phyloP scores from a whole-genome alignment of 2,329 filamentous ascomycete species.

The Xenosphaeropsis pyriputrescens region DNA sequence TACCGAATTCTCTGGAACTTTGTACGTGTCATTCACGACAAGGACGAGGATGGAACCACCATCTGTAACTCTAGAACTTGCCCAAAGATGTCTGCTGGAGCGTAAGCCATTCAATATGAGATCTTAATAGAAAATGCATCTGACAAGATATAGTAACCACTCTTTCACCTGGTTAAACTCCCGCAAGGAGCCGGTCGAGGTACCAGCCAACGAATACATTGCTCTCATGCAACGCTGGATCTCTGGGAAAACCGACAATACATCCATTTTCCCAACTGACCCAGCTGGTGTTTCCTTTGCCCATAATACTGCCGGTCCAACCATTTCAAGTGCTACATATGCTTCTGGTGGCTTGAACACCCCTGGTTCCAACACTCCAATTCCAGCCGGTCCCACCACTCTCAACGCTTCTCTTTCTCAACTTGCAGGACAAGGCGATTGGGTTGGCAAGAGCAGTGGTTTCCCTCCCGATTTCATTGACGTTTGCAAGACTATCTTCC shows the following conservation, averaged over 20 bases:
- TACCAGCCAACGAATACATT: constrained; percentile 88
- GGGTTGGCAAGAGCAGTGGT: constrained; percentile 83
- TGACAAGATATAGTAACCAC: constrained; percentile 46
- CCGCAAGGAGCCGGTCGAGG: constrained; percentile 74
- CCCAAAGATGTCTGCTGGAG: constrained; percentile 86
- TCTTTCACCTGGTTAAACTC: constrained; percentile 95
- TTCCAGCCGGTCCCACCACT: constrained; percentile 21
- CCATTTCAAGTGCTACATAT: constrained; percentile 38
- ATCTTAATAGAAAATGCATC: constrained; percentile 1
- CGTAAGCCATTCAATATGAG: constrained; percentile 40
- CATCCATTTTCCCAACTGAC: constrained; percentile 80
- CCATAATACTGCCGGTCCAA: constrained; percentile 44
- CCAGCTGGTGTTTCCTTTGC: constrained; percentile 54
- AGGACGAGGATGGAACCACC: constrained; percentile 60
- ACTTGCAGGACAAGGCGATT: constrained; percentile 48
- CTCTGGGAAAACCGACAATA: constrained; percentile 85
- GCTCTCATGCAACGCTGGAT: constrained; percentile 96
- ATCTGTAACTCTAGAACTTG: constrained; percentile 78
- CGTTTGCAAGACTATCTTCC: constrained; percentile 87
- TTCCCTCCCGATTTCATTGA: constrained; percentile 84
- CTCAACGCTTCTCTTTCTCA: constrained; percentile 41
- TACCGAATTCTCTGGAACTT: constrained; percentile 82
- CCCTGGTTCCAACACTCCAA: constrained; percentile 20
- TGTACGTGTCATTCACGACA: constrained; percentile 76
- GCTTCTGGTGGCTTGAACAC: constrained; percentile 35